Percentiles rank a stretch among this genome's conserved stretches.
These are phyloP conservation scores for Cystoderma amianthinum DNA, from an alignment of 768 basidiomycete species.

Conservation along the genomic window DNA sequence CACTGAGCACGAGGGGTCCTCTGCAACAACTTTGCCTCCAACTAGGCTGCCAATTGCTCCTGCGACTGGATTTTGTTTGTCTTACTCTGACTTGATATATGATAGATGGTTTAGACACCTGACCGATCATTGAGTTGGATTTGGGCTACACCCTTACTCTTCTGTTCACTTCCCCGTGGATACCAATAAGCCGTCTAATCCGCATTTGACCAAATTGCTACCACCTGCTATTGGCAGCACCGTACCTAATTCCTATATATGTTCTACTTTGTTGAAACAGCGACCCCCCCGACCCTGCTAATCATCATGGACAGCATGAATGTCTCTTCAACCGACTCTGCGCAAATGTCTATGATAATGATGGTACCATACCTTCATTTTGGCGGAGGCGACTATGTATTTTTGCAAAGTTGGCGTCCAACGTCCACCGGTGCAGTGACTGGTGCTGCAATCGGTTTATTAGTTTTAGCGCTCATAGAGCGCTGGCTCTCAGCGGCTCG, in stretches of 20 bases:
- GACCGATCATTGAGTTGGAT: no score
- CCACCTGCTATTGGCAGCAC: no score
- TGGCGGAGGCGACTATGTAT: constrained; percentile 51
- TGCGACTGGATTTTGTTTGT: no score
- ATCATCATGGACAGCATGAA: constrained; percentile 8
- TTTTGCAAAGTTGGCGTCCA: constrained; percentile 67
- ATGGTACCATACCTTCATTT: constrained; percentile 75
- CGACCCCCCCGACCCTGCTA: no score
- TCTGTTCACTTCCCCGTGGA: not conserved
- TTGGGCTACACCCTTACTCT: not conserved
- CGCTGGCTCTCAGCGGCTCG: constrained; percentile 59
- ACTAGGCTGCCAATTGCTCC: no score
- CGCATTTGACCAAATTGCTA: no score
- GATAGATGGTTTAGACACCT: no score
- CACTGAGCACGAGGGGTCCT: no score
- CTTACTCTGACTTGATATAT: no score
- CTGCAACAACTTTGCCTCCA: no score
- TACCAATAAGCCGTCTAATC: not conserved
- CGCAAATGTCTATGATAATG: constrained; percentile 17
- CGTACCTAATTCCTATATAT: no score
- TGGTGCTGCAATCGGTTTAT: constrained; percentile 69
- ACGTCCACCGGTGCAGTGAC: constrained; percentile 61
- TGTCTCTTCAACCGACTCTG: constrained; percentile 6
- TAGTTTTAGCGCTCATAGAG: constrained; percentile 63
- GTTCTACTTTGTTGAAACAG: no score